These are phyloP conservation scores for Clitoria ternatea DNA, from an alignment of 306 rosid genomes.

Conservation along the genomic window DNA sequence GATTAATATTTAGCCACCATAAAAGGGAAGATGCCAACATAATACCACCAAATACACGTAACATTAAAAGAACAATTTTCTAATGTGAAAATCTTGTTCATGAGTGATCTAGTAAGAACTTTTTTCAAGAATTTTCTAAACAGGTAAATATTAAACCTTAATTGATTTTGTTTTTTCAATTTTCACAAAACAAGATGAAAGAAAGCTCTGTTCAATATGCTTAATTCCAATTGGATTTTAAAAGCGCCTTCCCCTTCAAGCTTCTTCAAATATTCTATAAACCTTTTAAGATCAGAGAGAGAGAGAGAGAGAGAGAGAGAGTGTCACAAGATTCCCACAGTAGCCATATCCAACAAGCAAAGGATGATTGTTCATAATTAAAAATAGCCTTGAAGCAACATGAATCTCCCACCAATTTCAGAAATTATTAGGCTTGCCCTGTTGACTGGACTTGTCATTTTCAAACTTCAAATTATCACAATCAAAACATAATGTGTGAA, in stretches of 20 bases:
- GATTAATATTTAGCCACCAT: background rate
- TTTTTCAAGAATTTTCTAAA: no score
- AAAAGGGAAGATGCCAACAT: background rate
- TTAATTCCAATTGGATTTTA: background rate
- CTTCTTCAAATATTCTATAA: slow-evolving; percentile 1
- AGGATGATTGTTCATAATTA: background rate
- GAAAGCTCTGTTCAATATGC: background rate
- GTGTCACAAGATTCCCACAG: background rate
- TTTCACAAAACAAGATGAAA: no score
- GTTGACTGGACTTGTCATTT: background rate
- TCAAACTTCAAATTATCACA: background rate
- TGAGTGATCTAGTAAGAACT: no score
- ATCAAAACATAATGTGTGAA: background rate
- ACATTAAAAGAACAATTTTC: background rate
- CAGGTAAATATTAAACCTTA: no score
- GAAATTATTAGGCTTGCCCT: slow-evolving; percentile 24
- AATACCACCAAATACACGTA: background rate
- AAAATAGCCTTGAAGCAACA: slow-evolving; percentile 12
- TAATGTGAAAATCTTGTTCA: no score
- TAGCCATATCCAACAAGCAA: background rate
- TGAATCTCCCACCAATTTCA: background rate
- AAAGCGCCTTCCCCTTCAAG: background rate
- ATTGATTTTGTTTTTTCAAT: no score
- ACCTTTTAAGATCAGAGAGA: background rate
- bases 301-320: no score